A percentile compares a stretch with the other conserved stretches of the same genome.
These are phyloP conservation scores for Blastomyces silverae DNA, from an alignment of 2,329 filamentous ascomycete genomes.

Conservation along the genomic window DNA sequence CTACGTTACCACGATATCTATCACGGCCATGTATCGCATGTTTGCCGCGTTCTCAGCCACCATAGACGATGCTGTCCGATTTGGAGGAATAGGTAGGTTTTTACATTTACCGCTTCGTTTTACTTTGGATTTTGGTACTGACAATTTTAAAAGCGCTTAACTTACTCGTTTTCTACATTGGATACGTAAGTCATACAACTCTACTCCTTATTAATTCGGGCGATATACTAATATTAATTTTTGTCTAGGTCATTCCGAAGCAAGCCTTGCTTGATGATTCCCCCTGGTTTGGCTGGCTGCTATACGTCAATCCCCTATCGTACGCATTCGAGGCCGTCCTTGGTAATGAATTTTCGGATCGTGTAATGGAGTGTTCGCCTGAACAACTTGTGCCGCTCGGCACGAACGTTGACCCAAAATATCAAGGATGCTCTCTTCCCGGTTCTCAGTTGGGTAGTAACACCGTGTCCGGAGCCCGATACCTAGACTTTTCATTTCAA, in stretches of 20 bases:
- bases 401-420: conserved; percentile 48
- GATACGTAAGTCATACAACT: conserved; percentile 12
- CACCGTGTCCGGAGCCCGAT: conserved; percentile 49
- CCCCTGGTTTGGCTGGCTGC: conserved; percentile 62
- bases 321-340: conserved; percentile 64
- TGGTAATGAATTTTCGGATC: conserved; percentile 57
- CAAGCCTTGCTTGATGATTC: conserved; percentile 50
- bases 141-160: conserved; percentile 25
- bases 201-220: not conserved
- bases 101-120: conserved; percentile 58
- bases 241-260: conserved; percentile 51
- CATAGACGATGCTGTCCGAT: conserved; percentile 60
- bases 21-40: conserved; percentile 58
- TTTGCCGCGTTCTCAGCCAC: conserved; percentile 58
- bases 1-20: conserved; percentile 11
- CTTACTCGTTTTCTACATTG: conserved; percentile 13
- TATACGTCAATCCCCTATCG: conserved; percentile 47
- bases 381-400: conserved; percentile 55
- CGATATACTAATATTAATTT: not conserved
- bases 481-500: conserved; percentile 50
- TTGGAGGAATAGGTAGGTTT: conserved; percentile 49
- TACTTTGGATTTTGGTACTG: conserved; percentile 52
- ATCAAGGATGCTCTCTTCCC: conserved; percentile 57
- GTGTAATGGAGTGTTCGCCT: conserved; percentile 53
- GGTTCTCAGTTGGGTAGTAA: conserved; percentile 50